phyloP scores from a whole-genome alignment of 2,329 filamentous ascomycete species.

The Dactylellina leptospora region DNA sequence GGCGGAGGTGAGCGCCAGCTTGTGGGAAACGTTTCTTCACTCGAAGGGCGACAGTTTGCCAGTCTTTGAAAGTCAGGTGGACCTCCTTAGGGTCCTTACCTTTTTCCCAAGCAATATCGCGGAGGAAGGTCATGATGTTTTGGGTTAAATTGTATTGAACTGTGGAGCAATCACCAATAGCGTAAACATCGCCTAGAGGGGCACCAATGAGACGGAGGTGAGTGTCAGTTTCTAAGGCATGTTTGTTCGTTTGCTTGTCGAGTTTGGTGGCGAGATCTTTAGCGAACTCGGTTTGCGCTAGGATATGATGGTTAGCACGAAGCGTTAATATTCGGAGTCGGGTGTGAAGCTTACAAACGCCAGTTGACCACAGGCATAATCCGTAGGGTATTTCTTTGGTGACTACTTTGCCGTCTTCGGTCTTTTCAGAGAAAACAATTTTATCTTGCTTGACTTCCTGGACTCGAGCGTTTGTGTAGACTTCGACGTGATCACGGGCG shows the following conservation, averaged over 20 bases:
- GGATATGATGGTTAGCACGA: background rate
- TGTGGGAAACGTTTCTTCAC: constrained; percentile 88
- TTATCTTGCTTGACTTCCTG: constrained; percentile 84
- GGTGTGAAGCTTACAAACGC: constrained; percentile 68
- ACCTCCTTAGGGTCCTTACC: constrained; percentile 90
- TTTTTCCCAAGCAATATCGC: constrained; percentile 87
- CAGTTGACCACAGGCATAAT: constrained; percentile 97
- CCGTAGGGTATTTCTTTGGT: constrained; percentile 94
- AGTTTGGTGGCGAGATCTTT: constrained; percentile 80
- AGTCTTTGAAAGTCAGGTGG: constrained; percentile 85
- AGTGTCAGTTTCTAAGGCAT: constrained; percentile 92
- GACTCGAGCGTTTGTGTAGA: constrained; percentile 91
- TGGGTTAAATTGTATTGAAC: constrained; percentile 97
- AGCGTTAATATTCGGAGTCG: background rate
- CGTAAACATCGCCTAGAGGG: constrained; percentile 92
- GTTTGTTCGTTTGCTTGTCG: constrained; percentile 81
- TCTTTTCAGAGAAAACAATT: constrained; percentile 87
- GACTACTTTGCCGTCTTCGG: constrained; percentile 75
- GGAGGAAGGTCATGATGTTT: constrained; percentile 88
- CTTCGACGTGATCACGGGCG: constrained; percentile 86
- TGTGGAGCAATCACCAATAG: constrained; percentile 93
- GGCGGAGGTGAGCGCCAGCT: constrained; percentile 82
- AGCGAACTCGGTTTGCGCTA: constrained; percentile 79
- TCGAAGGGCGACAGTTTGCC: constrained; percentile 81
- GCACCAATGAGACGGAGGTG: constrained; percentile 89